Conservation (phyloP, 805 yeast genomes). For the Zygosaccharomyces siamensis region DNA sequence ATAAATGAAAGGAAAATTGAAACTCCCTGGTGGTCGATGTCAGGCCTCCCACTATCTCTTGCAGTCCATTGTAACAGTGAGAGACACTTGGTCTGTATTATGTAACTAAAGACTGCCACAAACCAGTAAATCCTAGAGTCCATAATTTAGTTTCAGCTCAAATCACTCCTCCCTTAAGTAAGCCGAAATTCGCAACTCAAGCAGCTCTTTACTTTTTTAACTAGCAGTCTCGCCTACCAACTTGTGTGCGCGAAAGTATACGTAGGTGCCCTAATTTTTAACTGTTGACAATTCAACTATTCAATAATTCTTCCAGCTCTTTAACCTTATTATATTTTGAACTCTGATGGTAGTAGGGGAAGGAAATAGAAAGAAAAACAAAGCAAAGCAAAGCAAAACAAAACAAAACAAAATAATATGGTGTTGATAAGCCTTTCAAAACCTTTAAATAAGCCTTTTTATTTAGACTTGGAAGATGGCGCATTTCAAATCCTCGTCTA, state of each 20-base stretch:
- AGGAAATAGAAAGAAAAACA: neutral
- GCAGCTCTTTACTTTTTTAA: neutral
- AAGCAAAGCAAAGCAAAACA: neutral
- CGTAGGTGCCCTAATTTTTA: too few relatives aligned
- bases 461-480: neutral
- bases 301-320: too few relatives aligned
- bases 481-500: neutral
- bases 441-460: neutral
- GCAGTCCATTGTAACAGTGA: conserved; percentile 19
- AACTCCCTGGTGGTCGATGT: conserved; percentile 14
- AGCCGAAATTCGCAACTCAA: neutral
- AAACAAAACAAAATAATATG: neutral
- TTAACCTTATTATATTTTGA: too few relatives aligned
- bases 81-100: conserved; percentile 28
- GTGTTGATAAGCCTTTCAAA: neutral
- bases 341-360: too few relatives aligned
- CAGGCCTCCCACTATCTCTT: conserved; percentile 8
- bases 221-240: neutral
- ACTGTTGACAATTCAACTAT: too few relatives aligned
- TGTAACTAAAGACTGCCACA: conserved; percentile 25
- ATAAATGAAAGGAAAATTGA: conserved; percentile 23
- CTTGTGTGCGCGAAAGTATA: too few relatives aligned
- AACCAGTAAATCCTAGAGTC: conserved; percentile 24
- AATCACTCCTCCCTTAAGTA: neutral
- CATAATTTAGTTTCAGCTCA: conserved; percentile 3